Evolutionary conservation across 768 basidiomycete genomes (phyloP).

Genomic region (Mycena leptocephala): DNA sequence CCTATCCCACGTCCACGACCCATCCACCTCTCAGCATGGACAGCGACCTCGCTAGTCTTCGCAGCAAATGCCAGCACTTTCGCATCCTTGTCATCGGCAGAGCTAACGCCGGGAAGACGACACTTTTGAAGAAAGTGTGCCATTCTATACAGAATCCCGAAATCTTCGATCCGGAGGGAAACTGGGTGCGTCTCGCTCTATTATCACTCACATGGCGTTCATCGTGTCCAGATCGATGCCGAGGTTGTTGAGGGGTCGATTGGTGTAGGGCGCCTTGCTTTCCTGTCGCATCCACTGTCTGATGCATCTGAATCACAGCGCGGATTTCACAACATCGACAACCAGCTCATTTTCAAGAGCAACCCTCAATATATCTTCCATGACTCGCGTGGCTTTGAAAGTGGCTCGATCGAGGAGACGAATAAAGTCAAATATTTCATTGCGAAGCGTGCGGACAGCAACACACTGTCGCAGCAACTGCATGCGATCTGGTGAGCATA

Average conservation of each 20-base stretch:
- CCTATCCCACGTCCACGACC: no score
- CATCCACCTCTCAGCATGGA: no score
- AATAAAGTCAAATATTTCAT: slow-evolving; percentile 48
- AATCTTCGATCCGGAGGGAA: slow-evolving; percentile 41
- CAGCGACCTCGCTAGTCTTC: slow-evolving; percentile 22
- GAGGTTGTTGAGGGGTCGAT: slow-evolving; percentile 1
- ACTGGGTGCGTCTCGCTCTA: slow-evolving; percentile 36
- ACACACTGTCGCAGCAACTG: no score
- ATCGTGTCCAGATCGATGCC: not conserved
- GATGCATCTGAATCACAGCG: slow-evolving; percentile 39
- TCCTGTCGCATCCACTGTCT: not conserved
- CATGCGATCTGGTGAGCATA: not conserved
- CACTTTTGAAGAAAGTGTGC: slow-evolving; percentile 56
- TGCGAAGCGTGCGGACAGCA: not conserved
- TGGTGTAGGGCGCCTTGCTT: not conserved
- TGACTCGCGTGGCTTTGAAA: slow-evolving; percentile 59
- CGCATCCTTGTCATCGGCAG: slow-evolving; percentile 60
- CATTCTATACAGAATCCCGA: slow-evolving; percentile 50
- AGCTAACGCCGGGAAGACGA: slow-evolving; percentile 60
- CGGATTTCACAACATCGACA: slow-evolving; percentile 52
- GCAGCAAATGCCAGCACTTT: slow-evolving; percentile 47
- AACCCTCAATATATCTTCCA: slow-evolving; percentile 57
- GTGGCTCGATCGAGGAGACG: slow-evolving; percentile 49
- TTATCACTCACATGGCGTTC: not conserved
- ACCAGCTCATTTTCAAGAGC: slow-evolving; percentile 48